These are phyloP conservation scores for Termitomyces sp. DNA, from an alignment of 768 basidiomycete species.

Conservation along the genomic window DNA sequence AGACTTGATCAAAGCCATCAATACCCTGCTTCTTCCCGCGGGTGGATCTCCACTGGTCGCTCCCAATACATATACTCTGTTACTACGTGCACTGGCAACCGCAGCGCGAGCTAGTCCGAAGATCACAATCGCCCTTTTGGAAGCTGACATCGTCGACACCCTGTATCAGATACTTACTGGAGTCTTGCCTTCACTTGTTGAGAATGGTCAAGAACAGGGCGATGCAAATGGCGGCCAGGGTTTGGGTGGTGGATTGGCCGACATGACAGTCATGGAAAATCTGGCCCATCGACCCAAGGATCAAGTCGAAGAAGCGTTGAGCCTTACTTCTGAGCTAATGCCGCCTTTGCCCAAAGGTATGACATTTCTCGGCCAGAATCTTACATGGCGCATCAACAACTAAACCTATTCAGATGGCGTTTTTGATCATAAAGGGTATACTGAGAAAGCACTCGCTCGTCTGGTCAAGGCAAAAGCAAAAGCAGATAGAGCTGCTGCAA, in stretches of 20 bases:
- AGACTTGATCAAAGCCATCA: conserved; percentile 78
- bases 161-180: conserved; percentile 95
- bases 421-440: conserved; percentile 88
- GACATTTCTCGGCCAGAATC: conserved; percentile 11
- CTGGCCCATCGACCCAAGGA: conserved; percentile 95
- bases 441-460: conserved; percentile 77
- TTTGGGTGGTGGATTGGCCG: conserved; percentile 82
- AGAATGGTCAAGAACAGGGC: conserved; percentile 56
- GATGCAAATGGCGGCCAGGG: conserved; percentile 65
- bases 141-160: conserved; percentile 90
- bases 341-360: conserved; percentile 90
- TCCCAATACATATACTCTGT: conserved; percentile 81
- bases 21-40: conserved; percentile 78
- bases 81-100: conserved; percentile 84
- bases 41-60: conserved; percentile 86
- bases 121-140: conserved; percentile 80
- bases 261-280: conserved; percentile 98
- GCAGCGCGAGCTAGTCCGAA: conserved; percentile 86
- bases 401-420: conserved; percentile 70
- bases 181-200: conserved; percentile 70
- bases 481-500: conserved; percentile 71
- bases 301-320: conserved; percentile 91
- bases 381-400: neutral
- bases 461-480: conserved; percentile 83
- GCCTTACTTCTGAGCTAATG: conserved; percentile 85